Percentiles rank a stretch among this genome's conserved stretches.
These are phyloP conservation scores for Piper longum DNA, from an alignment of 164 flowering plant species.

Conservation along the genomic window DNA sequence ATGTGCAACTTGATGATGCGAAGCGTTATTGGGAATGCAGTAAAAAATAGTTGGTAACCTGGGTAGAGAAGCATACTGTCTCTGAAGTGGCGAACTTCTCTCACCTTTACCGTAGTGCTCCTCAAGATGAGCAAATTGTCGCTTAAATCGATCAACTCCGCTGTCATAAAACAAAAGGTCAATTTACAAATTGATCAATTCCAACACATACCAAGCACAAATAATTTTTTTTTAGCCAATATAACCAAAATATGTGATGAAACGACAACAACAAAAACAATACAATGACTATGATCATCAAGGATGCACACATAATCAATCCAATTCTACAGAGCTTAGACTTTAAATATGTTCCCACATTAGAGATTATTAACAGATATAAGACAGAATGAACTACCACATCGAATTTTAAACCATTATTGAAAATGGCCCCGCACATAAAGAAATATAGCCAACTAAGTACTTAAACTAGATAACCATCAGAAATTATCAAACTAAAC, in stretches of 20 bases:
- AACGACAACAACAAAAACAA: no score
- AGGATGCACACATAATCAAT: no score
- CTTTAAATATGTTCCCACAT: no score
- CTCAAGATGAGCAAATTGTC: constrained; percentile 80
- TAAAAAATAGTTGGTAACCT: constrained; percentile 27
- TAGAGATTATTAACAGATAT: no score
- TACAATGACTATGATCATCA: no score
- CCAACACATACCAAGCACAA: background rate
- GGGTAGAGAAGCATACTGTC: constrained; percentile 84
- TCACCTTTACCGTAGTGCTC: constrained; percentile 55
- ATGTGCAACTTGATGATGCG: background rate
- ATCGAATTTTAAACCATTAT: no score
- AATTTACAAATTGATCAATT: background rate
- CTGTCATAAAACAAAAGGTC: constrained; percentile 19
- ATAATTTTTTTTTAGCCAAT: no score
- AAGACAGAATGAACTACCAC: no score
- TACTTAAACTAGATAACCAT: background rate
- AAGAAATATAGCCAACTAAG: background rate
- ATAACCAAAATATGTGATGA: no score
- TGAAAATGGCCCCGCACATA: background rate
- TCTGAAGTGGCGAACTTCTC: constrained; percentile 40
- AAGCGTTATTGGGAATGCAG: background rate
- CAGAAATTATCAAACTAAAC: background rate
- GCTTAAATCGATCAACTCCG: constrained; percentile 77
- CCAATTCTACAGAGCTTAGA: no score